Evolutionary conservation across 441 rosid species (phyloP).

Genomic region (Jatropha podagrica): DNA sequence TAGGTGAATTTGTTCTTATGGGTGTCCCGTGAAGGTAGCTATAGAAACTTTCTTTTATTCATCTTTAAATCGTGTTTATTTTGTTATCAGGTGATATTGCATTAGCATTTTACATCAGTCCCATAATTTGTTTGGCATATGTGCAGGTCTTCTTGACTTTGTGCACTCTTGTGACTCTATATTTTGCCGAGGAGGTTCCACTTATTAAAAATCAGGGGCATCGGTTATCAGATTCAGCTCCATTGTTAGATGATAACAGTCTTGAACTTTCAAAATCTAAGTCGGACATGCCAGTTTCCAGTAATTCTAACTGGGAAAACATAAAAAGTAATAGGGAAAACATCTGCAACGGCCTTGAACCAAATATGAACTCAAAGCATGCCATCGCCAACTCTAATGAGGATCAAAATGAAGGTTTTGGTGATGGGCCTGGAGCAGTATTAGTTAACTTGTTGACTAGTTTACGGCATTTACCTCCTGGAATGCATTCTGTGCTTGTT

Average conservation of each 20-base stretch:
- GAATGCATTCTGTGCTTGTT: conserved; percentile 85
- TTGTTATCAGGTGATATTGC: not conserved
- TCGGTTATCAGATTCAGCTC: conserved; percentile 68
- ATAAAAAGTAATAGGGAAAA: conserved; percentile 24
- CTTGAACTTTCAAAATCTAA: conserved; percentile 44
- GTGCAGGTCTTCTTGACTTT: conserved; percentile 81
- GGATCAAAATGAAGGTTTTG: conserved; percentile 45
- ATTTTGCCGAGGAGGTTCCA: conserved; percentile 88
- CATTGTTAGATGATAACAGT: conserved; percentile 66
- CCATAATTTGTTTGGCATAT: conserved; percentile 11
- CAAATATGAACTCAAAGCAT: conserved; percentile 33
- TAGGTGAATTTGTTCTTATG: not conserved
- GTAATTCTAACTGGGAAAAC: conserved; percentile 35
- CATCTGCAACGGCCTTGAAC: conserved; percentile 38
- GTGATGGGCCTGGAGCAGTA: conserved; percentile 90
- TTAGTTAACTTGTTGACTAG: conserved; percentile 89
- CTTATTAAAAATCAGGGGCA: conserved; percentile 39
- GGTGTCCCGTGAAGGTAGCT: not conserved
- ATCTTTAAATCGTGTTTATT: not conserved
- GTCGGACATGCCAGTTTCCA: conserved; percentile 30
- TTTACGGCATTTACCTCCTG: conserved; percentile 89
- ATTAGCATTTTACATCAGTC: not conserved
- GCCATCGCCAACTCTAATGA: conserved; percentile 32
- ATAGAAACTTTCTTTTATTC: not conserved
- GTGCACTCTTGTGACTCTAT: conserved; percentile 82